phyloP scores from a whole-genome alignment of 208 protist genomes.

The Leishmania major region DNA sequence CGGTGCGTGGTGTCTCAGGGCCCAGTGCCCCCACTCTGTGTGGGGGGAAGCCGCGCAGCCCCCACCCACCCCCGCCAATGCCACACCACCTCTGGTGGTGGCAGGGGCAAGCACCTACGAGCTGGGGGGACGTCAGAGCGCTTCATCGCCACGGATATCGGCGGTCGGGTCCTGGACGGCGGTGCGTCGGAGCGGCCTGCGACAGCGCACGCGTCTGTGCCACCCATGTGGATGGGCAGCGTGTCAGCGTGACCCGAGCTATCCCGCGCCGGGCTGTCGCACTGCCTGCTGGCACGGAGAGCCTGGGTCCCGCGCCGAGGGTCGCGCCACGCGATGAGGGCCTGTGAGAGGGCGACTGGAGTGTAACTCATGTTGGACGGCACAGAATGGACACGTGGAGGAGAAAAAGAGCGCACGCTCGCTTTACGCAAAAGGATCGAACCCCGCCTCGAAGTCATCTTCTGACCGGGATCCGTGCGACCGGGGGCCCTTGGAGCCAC shows the following conservation, averaged over 20 bases:
- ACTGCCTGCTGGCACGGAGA: neutral
- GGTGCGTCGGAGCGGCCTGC: neutral
- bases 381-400: neutral
- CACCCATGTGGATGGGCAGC: neutral
- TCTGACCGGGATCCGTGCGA: slow-evolving; percentile 6
- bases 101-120: neutral
- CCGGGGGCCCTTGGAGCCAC: neutral
- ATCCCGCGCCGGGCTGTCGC: neutral
- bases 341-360: neutral
- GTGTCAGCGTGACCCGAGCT: neutral
- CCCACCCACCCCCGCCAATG: neutral
- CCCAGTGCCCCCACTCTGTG: neutral
- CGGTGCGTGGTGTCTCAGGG: neutral
- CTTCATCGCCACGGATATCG: neutral
- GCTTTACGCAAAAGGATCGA: slow-evolving; percentile 48
- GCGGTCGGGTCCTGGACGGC: neutral
- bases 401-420: neutral
- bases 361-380: neutral
- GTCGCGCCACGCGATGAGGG: neutral
- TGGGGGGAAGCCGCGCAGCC: neutral
- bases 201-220: neutral
- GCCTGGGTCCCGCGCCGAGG: neutral
- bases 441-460: slow-evolving; percentile 47
- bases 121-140: neutral
- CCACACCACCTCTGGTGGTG: neutral